Evolutionary conservation across 2,329 filamentous ascomycete species (phyloP).

Genomic region (Sporothrix brasiliensis): DNA sequence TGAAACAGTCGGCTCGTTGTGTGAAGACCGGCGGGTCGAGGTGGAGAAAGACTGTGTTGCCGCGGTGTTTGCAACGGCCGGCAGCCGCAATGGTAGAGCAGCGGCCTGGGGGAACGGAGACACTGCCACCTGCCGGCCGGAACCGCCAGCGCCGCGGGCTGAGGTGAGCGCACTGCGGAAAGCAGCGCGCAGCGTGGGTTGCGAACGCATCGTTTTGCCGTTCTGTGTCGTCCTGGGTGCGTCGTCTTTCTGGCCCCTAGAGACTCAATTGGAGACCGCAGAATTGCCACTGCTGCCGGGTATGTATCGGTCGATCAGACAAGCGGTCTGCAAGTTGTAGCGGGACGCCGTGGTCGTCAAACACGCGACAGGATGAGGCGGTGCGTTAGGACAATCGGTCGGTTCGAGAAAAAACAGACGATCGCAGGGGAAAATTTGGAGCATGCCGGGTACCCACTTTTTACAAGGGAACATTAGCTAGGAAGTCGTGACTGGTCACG

Average conservation of each 20-base stretch:
- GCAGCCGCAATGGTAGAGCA: background rate
- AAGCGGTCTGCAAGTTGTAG: no score
- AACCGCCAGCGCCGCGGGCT: conserved; percentile 3
- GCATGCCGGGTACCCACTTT: conserved; percentile 24
- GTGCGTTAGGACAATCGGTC: background rate
- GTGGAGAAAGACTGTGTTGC: conserved; percentile 18
- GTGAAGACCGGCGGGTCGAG: background rate
- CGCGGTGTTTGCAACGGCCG: background rate
- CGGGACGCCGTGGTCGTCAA: background rate
- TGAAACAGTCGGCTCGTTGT: background rate
- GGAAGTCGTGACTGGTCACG: conserved; percentile 7
- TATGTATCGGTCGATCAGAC: no score
- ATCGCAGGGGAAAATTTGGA: conserved; percentile 17
- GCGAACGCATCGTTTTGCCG: conserved; percentile 23
- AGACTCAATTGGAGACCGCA: background rate
- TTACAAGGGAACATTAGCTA: background rate
- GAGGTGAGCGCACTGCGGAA: conserved; percentile 11
- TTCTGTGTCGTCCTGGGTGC: background rate
- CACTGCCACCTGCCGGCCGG: background rate
- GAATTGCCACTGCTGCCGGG: background rate
- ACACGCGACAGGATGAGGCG: background rate
- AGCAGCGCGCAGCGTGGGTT: conserved; percentile 23
- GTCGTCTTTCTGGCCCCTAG: background rate
- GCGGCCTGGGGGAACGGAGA: background rate
- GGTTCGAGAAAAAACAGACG: conserved; percentile 13